These are phyloP conservation scores for Aureobasidium sp. DNA, from an alignment of 2,329 filamentous ascomycete genomes.

Conservation along the genomic window DNA sequence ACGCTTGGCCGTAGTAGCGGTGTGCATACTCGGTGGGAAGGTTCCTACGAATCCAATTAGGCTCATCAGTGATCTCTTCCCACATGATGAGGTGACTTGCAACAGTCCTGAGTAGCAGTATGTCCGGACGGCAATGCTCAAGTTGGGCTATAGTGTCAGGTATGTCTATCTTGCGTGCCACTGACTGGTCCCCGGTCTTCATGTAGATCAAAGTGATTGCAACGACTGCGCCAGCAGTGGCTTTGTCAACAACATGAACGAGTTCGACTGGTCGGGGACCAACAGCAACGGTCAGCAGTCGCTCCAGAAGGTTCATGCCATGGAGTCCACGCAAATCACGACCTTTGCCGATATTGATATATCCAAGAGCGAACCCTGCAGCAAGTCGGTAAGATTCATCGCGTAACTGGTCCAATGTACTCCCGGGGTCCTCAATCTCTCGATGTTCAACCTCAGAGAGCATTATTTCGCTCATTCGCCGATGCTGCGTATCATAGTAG, in stretches of 20 bases:
- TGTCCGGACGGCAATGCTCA: slow-evolving; percentile 89
- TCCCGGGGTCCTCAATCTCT: slow-evolving; percentile 64
- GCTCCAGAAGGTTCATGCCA: slow-evolving; percentile 88
- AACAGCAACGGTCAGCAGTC: slow-evolving; percentile 76
- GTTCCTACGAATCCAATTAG: slow-evolving; percentile 67
- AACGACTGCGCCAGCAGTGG: slow-evolving; percentile 86
- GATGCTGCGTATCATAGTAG: slow-evolving; percentile 92
- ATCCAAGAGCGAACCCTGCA: slow-evolving; percentile 84
- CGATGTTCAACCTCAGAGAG: slow-evolving; percentile 91
- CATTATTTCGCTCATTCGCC: slow-evolving; percentile 98
- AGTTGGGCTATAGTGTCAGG: slow-evolving; percentile 87
- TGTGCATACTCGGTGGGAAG: slow-evolving; percentile 58
- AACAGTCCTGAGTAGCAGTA: slow-evolving; percentile 82
- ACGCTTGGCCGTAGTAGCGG: slow-evolving; percentile 2
- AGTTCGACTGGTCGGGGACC: slow-evolving; percentile 85
- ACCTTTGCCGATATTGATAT: slow-evolving; percentile 91
- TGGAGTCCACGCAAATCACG: slow-evolving; percentile 80
- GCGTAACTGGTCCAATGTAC: slow-evolving; percentile 67
- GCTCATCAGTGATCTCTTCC: slow-evolving; percentile 61
- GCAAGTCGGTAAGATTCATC: slow-evolving; percentile 96
- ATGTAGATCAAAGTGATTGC: slow-evolving; percentile 90
- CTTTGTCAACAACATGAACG: slow-evolving; percentile 87
- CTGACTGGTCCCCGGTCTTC: slow-evolving; percentile 83
- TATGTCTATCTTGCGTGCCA: slow-evolving; percentile 88
- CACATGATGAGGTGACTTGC: slow-evolving; percentile 90